A percentile compares a stretch with the other conserved stretches of the same genome.
These are phyloP conservation scores for Solanum raphanifolium DNA, from an alignment of 257 asterid genomes.

Conservation along the genomic window DNA sequence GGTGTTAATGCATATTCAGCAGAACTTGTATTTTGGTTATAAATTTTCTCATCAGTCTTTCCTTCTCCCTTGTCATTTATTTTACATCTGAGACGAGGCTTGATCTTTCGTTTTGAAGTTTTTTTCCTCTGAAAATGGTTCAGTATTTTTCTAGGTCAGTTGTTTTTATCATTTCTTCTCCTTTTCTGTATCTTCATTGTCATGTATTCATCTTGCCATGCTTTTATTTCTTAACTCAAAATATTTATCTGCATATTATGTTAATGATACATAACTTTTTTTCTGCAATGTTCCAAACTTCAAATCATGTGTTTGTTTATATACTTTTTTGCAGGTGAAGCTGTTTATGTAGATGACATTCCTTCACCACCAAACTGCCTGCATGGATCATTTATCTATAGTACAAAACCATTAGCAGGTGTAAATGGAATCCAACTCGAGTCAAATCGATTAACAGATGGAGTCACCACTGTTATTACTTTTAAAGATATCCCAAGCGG, in stretches of 20 bases:
- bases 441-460: conserved; percentile 16
- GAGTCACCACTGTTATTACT: conserved; percentile 31
- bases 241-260: not conserved
- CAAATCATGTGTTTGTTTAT: not conserved
- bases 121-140: not conserved
- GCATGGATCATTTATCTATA: conserved; percentile 54
- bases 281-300: not conserved
- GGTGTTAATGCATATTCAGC: not conserved
- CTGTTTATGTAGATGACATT: conserved; percentile 64
- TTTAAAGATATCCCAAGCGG: conserved; percentile 53
- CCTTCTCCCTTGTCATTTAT: not conserved
- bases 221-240: not conserved
- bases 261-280: not conserved
- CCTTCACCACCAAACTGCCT: conserved; percentile 64
- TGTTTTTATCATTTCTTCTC: not conserved
- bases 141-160: not conserved
- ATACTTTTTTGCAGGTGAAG: conserved; percentile 45
- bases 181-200: not conserved
- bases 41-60: not conserved
- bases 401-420: conserved; percentile 51
- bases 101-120: not conserved
- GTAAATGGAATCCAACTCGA: conserved; percentile 34
- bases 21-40: not conserved
- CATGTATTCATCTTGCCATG: not conserved
- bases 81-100: not conserved